phyloP scores from a whole-genome alignment of 1,284 basidiomycete species.

The Cystobasidium sp. region DNA sequence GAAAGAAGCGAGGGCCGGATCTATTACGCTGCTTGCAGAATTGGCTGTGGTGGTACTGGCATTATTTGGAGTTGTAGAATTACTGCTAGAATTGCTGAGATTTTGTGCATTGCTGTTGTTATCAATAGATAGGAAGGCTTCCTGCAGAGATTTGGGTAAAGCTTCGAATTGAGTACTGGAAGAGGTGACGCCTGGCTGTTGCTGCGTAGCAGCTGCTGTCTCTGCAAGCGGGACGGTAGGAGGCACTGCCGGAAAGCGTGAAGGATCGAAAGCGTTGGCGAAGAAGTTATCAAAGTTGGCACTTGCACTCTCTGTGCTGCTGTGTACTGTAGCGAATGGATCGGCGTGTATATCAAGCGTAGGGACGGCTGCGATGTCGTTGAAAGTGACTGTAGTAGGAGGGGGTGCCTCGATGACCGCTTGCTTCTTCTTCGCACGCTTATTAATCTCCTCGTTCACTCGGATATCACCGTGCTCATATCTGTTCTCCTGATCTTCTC shows the following conservation, averaged over 20 bases:
- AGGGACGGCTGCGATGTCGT: conserved; percentile 1
- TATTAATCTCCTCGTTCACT: conserved; percentile 14
- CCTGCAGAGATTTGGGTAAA: conserved; percentile 30
- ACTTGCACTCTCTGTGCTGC: conserved; percentile 14
- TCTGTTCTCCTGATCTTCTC: conserved; percentile 12
- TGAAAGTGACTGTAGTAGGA: conserved; percentile 4
- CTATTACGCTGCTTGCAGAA: conserved; percentile 12
- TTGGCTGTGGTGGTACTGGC: background rate
- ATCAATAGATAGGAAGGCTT: conserved; percentile 40
- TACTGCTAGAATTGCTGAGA: background rate
- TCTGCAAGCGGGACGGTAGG: background rate
- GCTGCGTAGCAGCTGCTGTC: background rate
- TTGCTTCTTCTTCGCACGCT: conserved; percentile 22
- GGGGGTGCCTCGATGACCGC: no score
- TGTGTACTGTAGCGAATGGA: conserved; percentile 3
- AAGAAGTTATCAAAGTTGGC: conserved; percentile 4
- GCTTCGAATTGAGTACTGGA: conserved; percentile 13
- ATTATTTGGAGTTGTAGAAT: background rate
- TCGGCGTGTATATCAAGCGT: conserved; percentile 1
- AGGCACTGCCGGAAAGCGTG: background rate
- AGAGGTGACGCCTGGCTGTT: background rate
- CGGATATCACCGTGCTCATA: conserved; percentile 16
- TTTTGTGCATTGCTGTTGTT: conserved; percentile 1
- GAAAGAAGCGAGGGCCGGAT: conserved; percentile 29
- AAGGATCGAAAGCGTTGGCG: conserved; percentile 20